Conservation (phyloP, 1,284 basidiomycete genomes). For the Caloboletus inedulis region DNA sequence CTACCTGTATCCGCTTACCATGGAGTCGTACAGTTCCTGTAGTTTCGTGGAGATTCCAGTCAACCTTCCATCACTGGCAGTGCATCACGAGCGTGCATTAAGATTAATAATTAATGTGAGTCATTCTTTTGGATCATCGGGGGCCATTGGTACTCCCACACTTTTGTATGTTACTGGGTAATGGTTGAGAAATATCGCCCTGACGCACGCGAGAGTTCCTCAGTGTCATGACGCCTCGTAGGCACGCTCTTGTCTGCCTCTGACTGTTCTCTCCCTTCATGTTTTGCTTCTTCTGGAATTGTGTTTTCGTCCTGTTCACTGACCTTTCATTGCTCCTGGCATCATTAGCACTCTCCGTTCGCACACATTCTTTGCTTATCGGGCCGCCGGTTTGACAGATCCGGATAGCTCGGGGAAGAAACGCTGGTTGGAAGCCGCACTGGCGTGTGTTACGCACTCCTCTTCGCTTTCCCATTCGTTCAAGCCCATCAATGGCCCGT, state of each 20-base stretch:
- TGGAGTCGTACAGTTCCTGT: neutral
- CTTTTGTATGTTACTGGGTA: too few relatives aligned
- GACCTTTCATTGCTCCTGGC: neutral
- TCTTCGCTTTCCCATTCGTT: neutral
- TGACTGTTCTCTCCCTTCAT: neutral
- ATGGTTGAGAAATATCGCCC: neutral
- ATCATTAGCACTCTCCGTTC: neutral
- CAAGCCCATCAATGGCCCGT: neutral
- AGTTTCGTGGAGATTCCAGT: too few relatives aligned
- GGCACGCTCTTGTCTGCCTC: neutral
- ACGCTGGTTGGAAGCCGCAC: neutral
- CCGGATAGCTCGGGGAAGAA: neutral
- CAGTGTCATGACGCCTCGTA: neutral
- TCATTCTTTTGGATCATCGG: neutral
- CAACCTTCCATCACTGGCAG: neutral
- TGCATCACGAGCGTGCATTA: neutral
- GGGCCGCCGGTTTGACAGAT: neutral
- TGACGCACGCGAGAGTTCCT: neutral
- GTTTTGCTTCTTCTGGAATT: too few relatives aligned
- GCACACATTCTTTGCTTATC: neutral
- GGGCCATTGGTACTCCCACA: constrained; percentile 1
- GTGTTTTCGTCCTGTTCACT: neutral
- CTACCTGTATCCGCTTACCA: neutral
- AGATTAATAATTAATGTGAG: too few relatives aligned
- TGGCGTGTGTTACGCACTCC: neutral